These are phyloP conservation scores for Conticribra guillardii DNA, from an alignment of 108 stramenopile genomes.

Conservation along the genomic window DNA sequence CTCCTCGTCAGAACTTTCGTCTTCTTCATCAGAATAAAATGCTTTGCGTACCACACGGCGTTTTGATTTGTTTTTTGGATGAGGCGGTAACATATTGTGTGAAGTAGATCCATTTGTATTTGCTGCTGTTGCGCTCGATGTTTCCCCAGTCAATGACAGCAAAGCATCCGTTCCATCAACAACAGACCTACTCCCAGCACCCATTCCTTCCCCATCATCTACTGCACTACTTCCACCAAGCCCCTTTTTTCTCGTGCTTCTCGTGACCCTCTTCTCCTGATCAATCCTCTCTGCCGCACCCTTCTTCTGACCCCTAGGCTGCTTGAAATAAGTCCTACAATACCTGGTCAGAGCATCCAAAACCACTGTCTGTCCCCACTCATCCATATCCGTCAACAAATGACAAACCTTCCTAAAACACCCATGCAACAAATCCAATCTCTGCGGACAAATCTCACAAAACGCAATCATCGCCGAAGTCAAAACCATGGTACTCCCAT, in stretches of 20 bases:
- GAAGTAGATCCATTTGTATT: slow-evolving; percentile 14
- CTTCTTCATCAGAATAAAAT: slow-evolving; percentile 98
- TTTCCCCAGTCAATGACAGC: slow-evolving; percentile 5
- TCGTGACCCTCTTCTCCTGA: slow-evolving; percentile 70
- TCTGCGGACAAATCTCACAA: slow-evolving; percentile 91
- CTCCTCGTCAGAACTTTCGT: slow-evolving; percentile 90
- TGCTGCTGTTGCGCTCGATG: slow-evolving; percentile 7
- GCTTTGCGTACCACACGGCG: slow-evolving; percentile 90
- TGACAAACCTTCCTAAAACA: slow-evolving; percentile 96
- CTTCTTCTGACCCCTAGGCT: slow-evolving; percentile 56
- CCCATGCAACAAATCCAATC: slow-evolving; percentile 90
- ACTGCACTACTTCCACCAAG: background rate
- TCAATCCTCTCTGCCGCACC: slow-evolving; percentile 87
- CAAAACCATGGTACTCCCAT: slow-evolving; percentile 95
- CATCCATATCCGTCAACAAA: slow-evolving; percentile 97
- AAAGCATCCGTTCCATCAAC: slow-evolving; percentile 5
- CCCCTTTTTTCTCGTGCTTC: slow-evolving; percentile 44
- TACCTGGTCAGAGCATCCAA: slow-evolving; percentile 89
- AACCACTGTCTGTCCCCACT: slow-evolving; percentile 96
- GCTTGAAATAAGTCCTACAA: slow-evolving; percentile 89
- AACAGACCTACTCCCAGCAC: background rate
- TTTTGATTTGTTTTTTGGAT: slow-evolving; percentile 54
- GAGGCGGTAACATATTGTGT: slow-evolving; percentile 26
- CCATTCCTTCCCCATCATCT: background rate
- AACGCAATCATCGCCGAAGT: slow-evolving; percentile 92